Conservation (phyloP, 805 yeast genomes). For the Debaryomyces hansenii region DNA sequence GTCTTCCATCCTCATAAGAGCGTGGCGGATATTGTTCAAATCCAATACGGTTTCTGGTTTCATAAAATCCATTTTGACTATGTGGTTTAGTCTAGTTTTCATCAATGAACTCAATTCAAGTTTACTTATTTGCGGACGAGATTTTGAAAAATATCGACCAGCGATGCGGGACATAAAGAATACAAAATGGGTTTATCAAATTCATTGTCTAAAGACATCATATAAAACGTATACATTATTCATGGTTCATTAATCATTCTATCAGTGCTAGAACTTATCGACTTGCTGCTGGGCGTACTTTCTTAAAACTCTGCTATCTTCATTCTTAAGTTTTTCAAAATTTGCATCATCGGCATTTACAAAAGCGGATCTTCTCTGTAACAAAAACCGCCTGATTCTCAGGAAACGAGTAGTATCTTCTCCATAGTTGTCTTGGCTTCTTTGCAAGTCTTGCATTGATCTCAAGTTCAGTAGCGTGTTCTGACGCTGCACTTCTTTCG, state of each 20-base stretch:
- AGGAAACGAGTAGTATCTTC: slow-evolving; percentile 27
- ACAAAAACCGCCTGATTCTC: slow-evolving; percentile 33
- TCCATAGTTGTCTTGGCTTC: slow-evolving; percentile 26
- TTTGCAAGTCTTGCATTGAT: slow-evolving; percentile 28
- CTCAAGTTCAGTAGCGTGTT: slow-evolving; percentile 25
- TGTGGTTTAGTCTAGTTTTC: not conserved
- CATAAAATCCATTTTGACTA: slow-evolving; percentile 69
- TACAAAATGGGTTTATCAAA: too few relatives aligned
- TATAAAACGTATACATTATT: too few relatives aligned
- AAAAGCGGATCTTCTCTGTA: slow-evolving; percentile 29
- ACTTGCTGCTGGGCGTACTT: slow-evolving; percentile 33
- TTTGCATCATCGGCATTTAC: slow-evolving; percentile 16
- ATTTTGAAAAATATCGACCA: too few relatives aligned
- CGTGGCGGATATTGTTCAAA: slow-evolving; percentile 77
- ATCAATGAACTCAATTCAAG: not conserved
- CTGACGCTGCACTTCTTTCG: slow-evolving; percentile 28
- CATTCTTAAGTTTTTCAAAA: slow-evolving; percentile 14
- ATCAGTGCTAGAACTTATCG: slow-evolving; percentile 7
- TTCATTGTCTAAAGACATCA: too few relatives aligned
- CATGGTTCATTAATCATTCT: too few relatives aligned
- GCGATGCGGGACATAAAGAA: too few relatives aligned
- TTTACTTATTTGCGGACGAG: too few relatives aligned
- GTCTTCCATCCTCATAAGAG: slow-evolving; percentile 92
- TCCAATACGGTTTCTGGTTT: slow-evolving; percentile 81
- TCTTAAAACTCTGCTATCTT: slow-evolving; percentile 30